A percentile compares a stretch with the other conserved stretches of the same genome.
Evolutionary conservation across 768 basidiomycete species (phyloP).

Genomic region (Leccinellum rugosiceps): DNA sequence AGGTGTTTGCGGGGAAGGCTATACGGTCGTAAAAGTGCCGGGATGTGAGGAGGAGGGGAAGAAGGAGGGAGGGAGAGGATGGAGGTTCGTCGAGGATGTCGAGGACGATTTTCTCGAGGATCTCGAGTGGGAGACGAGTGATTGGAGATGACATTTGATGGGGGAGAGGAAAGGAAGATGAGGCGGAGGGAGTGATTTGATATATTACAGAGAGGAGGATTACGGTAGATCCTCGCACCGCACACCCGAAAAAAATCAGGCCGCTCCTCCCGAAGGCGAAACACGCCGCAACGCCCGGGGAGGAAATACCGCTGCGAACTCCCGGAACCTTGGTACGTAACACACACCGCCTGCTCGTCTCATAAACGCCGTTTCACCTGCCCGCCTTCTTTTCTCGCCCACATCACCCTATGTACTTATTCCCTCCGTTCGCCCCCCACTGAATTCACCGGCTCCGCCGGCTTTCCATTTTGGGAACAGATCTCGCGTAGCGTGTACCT

Average conservation of each 20-base stretch:
- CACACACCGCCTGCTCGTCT: background rate
- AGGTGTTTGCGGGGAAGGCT: constrained; percentile 13
- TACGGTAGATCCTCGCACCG: background rate
- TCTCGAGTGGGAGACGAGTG: constrained; percentile 38
- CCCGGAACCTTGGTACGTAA: background rate
- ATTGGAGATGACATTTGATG: constrained; percentile 25
- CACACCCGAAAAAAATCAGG: background rate
- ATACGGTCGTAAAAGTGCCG: constrained; percentile 38
- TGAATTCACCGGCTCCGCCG: background rate
- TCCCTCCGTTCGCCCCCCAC: background rate
- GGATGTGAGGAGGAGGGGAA: constrained; percentile 49
- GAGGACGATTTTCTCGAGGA: constrained; percentile 51
- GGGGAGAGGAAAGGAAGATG: constrained; percentile 7
- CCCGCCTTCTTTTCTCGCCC: background rate
- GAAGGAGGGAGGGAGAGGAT: constrained; percentile 35
- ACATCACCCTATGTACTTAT: background rate
- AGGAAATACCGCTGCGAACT: background rate
- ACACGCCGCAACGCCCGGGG: background rate
- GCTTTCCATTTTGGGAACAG: background rate
- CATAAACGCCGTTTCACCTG: background rate
- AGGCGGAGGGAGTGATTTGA: background rate
- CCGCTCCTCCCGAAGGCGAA: background rate
- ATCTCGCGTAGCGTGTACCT: background rate
- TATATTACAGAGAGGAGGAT: background rate
- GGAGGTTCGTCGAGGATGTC: constrained; percentile 30